These are phyloP conservation scores for Curvularia spicifera DNA, from an alignment of 2,329 filamentous ascomycete genomes.

Conservation along the genomic window DNA sequence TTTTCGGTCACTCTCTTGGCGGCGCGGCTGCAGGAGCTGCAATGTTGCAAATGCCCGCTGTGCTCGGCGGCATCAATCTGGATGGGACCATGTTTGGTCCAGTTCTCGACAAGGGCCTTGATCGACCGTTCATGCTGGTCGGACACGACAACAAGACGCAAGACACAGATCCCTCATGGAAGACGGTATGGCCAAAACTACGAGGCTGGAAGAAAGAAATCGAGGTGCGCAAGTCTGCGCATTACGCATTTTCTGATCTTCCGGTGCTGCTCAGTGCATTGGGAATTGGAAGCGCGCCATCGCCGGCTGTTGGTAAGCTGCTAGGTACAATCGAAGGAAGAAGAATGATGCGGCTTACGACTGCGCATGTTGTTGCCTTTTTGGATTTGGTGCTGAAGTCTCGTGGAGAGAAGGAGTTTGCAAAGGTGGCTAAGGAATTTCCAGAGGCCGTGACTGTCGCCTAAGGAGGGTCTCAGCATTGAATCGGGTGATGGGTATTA, in stretches of 20 bases:
- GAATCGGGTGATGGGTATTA: too few relatives aligned
- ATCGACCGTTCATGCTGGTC: constrained; percentile 33
- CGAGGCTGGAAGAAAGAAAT: constrained; percentile 37
- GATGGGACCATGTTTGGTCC: constrained; percentile 43
- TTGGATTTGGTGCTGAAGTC: constrained; percentile 31
- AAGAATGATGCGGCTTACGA: constrained; percentile 29
- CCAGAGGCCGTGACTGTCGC: constrained; percentile 18
- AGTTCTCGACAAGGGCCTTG: constrained; percentile 21
- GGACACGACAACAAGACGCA: constrained; percentile 41
- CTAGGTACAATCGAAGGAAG: constrained; percentile 32
- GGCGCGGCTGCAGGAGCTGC: constrained; percentile 40
- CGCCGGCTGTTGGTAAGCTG: constrained; percentile 24
- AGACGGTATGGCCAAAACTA: constrained; percentile 29
- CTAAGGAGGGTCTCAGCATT: neutral
- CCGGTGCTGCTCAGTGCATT: constrained; percentile 24
- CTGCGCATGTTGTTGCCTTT: constrained; percentile 29
- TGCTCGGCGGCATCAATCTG: constrained; percentile 44
- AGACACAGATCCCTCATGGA: constrained; percentile 38
- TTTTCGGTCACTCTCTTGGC: constrained; percentile 49
- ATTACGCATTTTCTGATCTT: constrained; percentile 41
- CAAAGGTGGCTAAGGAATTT: constrained; percentile 12
- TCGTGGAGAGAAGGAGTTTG: constrained; percentile 10
- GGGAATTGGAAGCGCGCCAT: constrained; percentile 22
- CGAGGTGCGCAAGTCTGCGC: constrained; percentile 33
- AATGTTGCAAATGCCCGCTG: constrained; percentile 22